A percentile compares a stretch with the other conserved stretches of the same genome.
These are phyloP conservation scores for Phtheirospermum japonicum DNA, from an alignment of 257 asterid genomes.

Conservation along the genomic window DNA sequence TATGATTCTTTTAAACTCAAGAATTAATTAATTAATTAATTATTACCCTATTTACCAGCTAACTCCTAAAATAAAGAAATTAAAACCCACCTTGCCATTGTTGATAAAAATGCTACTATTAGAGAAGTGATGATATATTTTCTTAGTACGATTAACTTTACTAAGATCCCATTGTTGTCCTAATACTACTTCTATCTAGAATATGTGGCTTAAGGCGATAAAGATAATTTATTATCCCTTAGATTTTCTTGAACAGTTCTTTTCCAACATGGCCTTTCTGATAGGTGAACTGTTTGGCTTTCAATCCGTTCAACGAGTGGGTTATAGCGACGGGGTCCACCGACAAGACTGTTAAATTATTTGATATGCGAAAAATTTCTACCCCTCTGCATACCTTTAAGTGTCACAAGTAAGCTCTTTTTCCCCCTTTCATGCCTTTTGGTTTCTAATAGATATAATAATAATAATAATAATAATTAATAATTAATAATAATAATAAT, in stretches of 20 bases:
- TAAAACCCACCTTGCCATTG: too few relatives aligned
- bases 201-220: too few relatives aligned
- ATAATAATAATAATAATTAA: too few relatives aligned
- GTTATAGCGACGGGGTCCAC: constrained; percentile 73
- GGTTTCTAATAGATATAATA: background rate
- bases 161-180: too few relatives aligned
- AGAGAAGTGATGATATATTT: background rate
- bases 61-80: background rate
- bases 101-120: background rate
- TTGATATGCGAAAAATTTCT: constrained; percentile 57
- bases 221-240: too few relatives aligned
- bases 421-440: background rate
- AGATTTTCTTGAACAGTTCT: background rate
- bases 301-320: constrained; percentile 82
- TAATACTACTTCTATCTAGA: too few relatives aligned
- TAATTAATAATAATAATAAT: too few relatives aligned
- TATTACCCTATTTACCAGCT: too few relatives aligned
- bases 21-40: too few relatives aligned
- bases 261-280: background rate
- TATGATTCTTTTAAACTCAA: constrained; percentile 8
- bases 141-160: too few relatives aligned
- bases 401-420: background rate
- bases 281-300: constrained; percentile 77
- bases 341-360: constrained; percentile 27
- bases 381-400: background rate